A percentile compares a stretch with the other conserved stretches of the same genome.
These are phyloP conservation scores for Boechera retrofracta DNA, from an alignment of 345 rosid species.

Conservation along the genomic window DNA sequence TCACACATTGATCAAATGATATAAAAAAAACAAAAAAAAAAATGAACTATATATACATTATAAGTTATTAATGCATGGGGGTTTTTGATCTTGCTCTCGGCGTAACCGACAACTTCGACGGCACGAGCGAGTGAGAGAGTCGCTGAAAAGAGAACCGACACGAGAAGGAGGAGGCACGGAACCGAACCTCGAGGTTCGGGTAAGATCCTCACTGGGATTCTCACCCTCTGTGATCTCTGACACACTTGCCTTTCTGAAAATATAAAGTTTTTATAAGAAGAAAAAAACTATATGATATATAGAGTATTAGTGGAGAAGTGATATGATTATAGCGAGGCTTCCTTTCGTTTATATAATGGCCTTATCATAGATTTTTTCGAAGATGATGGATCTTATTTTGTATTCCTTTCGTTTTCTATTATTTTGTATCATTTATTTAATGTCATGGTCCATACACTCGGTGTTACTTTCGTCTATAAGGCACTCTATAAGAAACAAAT, in stretches of 20 bases:
- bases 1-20: not conserved
- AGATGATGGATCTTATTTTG: not conserved
- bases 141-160: constrained; percentile 44
- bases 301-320: constrained; percentile 29
- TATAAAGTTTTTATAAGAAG: constrained; percentile 7
- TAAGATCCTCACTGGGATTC: constrained; percentile 63
- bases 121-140: constrained; percentile 52
- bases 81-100: constrained; percentile 61
- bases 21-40: not conserved
- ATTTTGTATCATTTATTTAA: constrained; percentile 4
- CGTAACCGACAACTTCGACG: constrained; percentile 67
- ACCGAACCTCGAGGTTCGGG: constrained; percentile 47
- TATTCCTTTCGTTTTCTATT: not conserved
- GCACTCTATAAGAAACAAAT: constrained; percentile 26
- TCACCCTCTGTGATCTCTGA: constrained; percentile 39
- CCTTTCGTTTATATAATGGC: constrained; percentile 42
- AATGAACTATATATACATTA: not conserved
- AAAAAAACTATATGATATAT: constrained; percentile 1
- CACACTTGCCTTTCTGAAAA: constrained; percentile 27
- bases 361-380: not conserved
- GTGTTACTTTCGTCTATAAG: constrained; percentile 24
- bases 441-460: constrained; percentile 25
- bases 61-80: constrained; percentile 48
- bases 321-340: constrained; percentile 31
- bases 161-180: constrained; percentile 51